Conservation (phyloP, 1,284 basidiomycete species). For the Cryptococcus floricola region DNA sequence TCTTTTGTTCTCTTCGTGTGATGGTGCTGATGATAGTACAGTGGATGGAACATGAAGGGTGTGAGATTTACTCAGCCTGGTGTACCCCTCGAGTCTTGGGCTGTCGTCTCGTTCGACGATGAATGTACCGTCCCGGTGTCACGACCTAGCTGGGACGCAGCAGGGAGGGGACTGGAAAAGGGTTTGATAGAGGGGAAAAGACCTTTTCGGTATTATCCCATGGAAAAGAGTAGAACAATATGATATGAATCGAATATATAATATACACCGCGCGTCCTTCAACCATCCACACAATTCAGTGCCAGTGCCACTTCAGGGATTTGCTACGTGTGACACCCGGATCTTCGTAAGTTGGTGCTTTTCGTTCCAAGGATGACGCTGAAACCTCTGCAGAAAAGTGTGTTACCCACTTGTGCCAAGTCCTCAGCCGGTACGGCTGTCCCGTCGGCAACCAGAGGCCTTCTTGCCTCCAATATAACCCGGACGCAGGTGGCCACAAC, state of each 20-base stretch:
- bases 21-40: neutral
- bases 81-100: constrained; percentile 45
- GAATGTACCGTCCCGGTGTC: constrained; percentile 9
- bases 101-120: constrained; percentile 39
- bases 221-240: too few relatives aligned
- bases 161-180: too few relatives aligned
- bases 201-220: too few relatives aligned
- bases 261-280: too few relatives aligned
- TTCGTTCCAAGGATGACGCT: neutral
- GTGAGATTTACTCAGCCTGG: constrained; percentile 38
- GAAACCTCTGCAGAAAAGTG: neutral
- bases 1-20: constrained; percentile 9
- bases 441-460: constrained; percentile 26
- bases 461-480: constrained; percentile 3
- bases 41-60: neutral
- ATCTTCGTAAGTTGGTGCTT: neutral
- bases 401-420: constrained; percentile 8
- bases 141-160: too few relatives aligned
- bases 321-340: too few relatives aligned
- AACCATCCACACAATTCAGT: too few relatives aligned
- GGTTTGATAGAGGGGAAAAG: too few relatives aligned
- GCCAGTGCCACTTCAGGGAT: too few relatives aligned
- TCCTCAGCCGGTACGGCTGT: constrained; percentile 22
- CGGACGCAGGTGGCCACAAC: constrained; percentile 7
- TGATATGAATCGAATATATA: too few relatives aligned